Evolutionary conservation across 352 stramenopile genomes (phyloP).

Genomic region (Phytopythium vexans): DNA sequence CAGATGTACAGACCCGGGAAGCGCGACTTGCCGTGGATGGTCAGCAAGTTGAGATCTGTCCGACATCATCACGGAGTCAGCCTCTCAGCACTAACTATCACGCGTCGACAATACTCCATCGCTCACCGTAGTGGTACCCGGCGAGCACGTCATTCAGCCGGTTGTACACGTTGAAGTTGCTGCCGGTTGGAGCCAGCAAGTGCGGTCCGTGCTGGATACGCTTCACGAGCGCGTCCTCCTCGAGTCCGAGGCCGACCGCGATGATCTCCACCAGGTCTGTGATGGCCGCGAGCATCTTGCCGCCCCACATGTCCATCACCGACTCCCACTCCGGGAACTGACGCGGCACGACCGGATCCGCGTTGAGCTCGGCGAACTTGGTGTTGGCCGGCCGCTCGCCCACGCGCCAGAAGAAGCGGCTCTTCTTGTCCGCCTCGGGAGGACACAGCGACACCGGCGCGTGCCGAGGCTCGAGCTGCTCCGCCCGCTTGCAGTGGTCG

Average conservation of each 20-base stretch:
- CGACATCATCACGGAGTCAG: not conserved
- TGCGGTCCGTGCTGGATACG: slow-evolving; percentile 87
- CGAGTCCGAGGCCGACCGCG: slow-evolving; percentile 81
- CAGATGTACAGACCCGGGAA: slow-evolving; percentile 91
- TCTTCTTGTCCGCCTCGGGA: slow-evolving; percentile 91
- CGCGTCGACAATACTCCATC: not conserved
- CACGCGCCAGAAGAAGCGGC: slow-evolving; percentile 93
- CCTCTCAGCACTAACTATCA: not conserved
- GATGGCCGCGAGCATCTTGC: slow-evolving; percentile 85
- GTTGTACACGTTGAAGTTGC: slow-evolving; percentile 84
- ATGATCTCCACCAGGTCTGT: slow-evolving; percentile 85
- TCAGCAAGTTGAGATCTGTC: slow-evolving; percentile 91
- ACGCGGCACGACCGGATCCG: slow-evolving; percentile 81
- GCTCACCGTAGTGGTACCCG: slow-evolving; percentile 87
- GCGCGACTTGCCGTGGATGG: slow-evolving; percentile 91
- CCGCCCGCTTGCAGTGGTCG: slow-evolving; percentile 76
- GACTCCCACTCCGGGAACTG: slow-evolving; percentile 85
- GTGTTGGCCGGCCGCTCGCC: slow-evolving; percentile 75
- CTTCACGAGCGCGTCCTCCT: slow-evolving; percentile 71
- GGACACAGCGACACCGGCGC: slow-evolving; percentile 82
- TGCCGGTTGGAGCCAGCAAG: slow-evolving; percentile 88
- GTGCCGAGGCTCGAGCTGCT: slow-evolving; percentile 49
- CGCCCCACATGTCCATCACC: slow-evolving; percentile 91
- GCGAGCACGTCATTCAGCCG: slow-evolving; percentile 84
- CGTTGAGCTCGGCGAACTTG: slow-evolving; percentile 84